Evolutionary conservation across 306 rosid genomes (phyloP).

Genomic region (Alnus rubra): DNA sequence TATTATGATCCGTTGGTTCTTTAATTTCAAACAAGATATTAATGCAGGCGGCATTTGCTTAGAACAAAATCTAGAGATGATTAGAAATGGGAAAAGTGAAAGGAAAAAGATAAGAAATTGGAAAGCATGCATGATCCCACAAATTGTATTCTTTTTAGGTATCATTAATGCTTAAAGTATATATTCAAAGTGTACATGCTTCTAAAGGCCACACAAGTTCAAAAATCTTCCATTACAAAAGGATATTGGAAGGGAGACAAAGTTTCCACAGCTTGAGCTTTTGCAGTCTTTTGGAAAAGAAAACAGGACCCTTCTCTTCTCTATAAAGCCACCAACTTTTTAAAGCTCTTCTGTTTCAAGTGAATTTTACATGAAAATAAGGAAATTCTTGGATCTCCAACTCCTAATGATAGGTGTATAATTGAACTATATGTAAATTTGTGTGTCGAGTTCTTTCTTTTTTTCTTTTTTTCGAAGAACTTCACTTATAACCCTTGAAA

Average conservation of each 20-base stretch:
- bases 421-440: conserved; percentile 33
- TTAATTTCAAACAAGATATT: conserved; percentile 15
- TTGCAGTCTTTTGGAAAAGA: conserved; percentile 71
- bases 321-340: conserved; percentile 43
- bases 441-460: background rate
- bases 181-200: conserved; percentile 15
- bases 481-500: no score
- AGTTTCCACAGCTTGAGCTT: conserved; percentile 61
- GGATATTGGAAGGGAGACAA: conserved; percentile 33
- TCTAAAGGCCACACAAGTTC: conserved; percentile 16
- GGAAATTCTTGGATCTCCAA: conserved; percentile 68
- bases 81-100: conserved; percentile 10
- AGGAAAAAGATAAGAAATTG: background rate
- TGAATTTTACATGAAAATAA: conserved; percentile 43
- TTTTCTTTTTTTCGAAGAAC: background rate
- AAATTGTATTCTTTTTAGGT: conserved; percentile 34
- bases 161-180: conserved; percentile 18
- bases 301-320: conserved; percentile 28
- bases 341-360: conserved; percentile 32
- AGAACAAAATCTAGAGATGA: conserved; percentile 27
- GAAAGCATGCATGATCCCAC: conserved; percentile 24
- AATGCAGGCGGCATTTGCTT: conserved; percentile 23
- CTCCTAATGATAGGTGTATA: conserved; percentile 64
- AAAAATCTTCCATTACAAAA: background rate
- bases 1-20: background rate